A percentile compares a stretch with the other conserved stretches of the same genome.
Conservation (phyloP, 1,139 yeast genomes). For the Pichia sp. region DNA sequence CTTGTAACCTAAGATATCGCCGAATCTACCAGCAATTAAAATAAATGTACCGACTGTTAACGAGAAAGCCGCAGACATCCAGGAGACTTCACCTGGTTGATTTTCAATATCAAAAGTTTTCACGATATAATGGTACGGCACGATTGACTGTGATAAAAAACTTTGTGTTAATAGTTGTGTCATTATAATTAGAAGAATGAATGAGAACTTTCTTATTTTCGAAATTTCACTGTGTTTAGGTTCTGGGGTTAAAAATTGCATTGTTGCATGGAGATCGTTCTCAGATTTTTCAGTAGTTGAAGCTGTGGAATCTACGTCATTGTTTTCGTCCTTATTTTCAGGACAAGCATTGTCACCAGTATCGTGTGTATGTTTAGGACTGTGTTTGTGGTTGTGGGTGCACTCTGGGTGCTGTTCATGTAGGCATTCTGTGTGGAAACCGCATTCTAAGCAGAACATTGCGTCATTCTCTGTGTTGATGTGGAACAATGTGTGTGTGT, state of each 20-base stretch:
- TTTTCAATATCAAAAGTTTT: slow-evolving; percentile 36
- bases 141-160: slow-evolving; percentile 42
- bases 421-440: too few species aligned
- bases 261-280: background rate
- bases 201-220: slow-evolving; percentile 24
- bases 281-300: too few species aligned
- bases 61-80: slow-evolving; percentile 61
- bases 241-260: slow-evolving; percentile 6
- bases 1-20: slow-evolving; percentile 64
- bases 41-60: slow-evolving; percentile 64
- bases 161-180: slow-evolving; percentile 54
- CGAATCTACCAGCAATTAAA: slow-evolving; percentile 57
- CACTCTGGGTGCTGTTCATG: too few species aligned
- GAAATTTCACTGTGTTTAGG: slow-evolving; percentile 24
- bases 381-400: too few species aligned
- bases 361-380: too few species aligned
- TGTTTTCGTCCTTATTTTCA: too few species aligned
- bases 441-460: too few species aligned
- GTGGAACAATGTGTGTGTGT: too few species aligned
- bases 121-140: slow-evolving; percentile 39
- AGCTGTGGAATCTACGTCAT: too few species aligned
- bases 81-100: slow-evolving; percentile 45
- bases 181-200: slow-evolving; percentile 36
- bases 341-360: too few species aligned
- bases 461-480: too few species aligned